These are phyloP conservation scores for Plectranthus barbatus DNA, from an alignment of 257 asterid genomes.

Conservation along the genomic window DNA sequence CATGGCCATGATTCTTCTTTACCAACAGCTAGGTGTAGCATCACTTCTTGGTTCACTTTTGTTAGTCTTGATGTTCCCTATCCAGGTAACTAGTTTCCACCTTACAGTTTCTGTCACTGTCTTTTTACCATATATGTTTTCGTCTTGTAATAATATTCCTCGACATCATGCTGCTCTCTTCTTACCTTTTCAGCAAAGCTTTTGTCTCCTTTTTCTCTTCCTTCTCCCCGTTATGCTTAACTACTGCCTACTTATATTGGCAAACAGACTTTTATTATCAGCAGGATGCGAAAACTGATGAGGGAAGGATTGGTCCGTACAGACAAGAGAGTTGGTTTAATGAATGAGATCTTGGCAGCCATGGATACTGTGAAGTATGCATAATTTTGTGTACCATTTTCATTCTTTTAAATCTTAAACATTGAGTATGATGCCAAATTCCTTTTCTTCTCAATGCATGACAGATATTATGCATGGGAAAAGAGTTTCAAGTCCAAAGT, in stretches of 20 bases:
- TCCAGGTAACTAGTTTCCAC: slow-evolving; percentile 49
- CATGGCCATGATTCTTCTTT: slow-evolving; percentile 79
- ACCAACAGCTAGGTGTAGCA: slow-evolving; percentile 88
- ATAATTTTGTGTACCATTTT: background rate
- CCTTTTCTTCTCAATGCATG: slow-evolving; percentile 8
- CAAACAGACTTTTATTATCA: slow-evolving; percentile 60
- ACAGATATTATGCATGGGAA: slow-evolving; percentile 88
- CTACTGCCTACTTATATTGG: slow-evolving; percentile 20
- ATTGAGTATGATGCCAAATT: background rate
- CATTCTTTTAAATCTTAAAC: background rate
- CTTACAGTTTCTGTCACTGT: no score
- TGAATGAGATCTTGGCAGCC: slow-evolving; percentile 77
- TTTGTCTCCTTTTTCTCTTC: no score
- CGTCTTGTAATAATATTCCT: background rate
- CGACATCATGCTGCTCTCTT: background rate
- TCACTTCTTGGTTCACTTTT: slow-evolving; percentile 79
- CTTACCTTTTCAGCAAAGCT: no score
- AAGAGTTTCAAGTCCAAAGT: slow-evolving; percentile 65
- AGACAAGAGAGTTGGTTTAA: slow-evolving; percentile 76
- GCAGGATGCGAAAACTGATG: slow-evolving; percentile 63
- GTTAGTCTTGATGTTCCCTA: slow-evolving; percentile 71
- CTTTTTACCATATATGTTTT: no score
- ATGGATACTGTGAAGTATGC: slow-evolving; percentile 92
- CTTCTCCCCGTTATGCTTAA: no score
- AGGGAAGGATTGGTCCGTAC: slow-evolving; percentile 75